A percentile compares a stretch with the other conserved stretches of the same genome.
Evolutionary conservation across 495 filamentous ascomycete species (phyloP).

Genomic region (Penicillium soppii): DNA sequence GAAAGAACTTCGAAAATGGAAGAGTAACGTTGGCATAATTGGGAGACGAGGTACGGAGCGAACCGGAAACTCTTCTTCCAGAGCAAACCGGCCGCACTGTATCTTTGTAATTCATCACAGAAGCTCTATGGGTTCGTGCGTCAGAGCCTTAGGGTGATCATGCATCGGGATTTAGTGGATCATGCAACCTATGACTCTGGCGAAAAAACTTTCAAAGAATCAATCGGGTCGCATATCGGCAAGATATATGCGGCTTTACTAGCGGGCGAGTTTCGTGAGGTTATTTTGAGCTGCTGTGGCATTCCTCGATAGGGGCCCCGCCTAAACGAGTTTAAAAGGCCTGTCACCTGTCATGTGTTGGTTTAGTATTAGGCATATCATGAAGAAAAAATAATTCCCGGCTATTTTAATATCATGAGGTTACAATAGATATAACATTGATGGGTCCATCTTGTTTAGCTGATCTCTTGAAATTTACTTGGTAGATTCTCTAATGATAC

Average conservation of each 20-base stretch:
- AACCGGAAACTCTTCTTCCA: not conserved
- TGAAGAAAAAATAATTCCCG: not conserved
- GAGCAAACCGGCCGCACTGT: not conserved
- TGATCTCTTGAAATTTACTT: not conserved
- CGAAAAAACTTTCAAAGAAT: constrained; percentile 8
- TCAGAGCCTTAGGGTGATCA: constrained; percentile 18
- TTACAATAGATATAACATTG: not conserved
- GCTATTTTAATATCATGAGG: not conserved
- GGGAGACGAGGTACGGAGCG: not conserved
- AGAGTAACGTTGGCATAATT: not conserved
- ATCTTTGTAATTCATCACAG: constrained; percentile 19
- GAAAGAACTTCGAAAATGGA: not conserved
- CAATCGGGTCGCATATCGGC: constrained; percentile 22
- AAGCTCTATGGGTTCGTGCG: constrained; percentile 25
- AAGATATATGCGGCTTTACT: constrained; percentile 22
- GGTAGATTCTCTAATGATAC: not conserved
- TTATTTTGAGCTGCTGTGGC: constrained; percentile 51
- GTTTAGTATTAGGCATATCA: not conserved
- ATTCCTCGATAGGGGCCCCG: too few relatives aligned
- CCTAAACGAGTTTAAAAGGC: not conserved
- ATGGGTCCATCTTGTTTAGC: not conserved
- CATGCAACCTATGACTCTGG: constrained; percentile 21
- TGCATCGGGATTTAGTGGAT: constrained; percentile 27
- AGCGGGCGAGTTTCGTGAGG: constrained; percentile 11
- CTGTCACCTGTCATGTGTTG: not conserved